These are phyloP conservation scores for Rachicladosporium sp. DNA, from an alignment of 2,329 filamentous ascomycete species.

Conservation along the genomic window DNA sequence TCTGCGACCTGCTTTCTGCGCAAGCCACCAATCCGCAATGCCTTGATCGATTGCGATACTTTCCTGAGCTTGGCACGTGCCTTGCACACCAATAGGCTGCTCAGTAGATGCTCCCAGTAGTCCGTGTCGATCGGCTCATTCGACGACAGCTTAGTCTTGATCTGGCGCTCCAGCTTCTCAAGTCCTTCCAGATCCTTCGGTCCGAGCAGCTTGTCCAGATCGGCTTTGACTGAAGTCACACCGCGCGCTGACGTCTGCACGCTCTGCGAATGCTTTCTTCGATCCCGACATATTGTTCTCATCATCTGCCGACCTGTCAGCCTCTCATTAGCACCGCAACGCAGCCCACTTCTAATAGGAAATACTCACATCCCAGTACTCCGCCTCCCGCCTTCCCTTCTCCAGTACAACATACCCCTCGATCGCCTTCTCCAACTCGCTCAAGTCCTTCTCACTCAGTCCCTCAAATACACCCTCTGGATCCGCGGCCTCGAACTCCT, in stretches of 20 bases:
- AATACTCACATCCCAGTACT: constrained; percentile 64
- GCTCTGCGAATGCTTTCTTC: constrained; percentile 52
- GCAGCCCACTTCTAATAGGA: background rate
- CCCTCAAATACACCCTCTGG: constrained; percentile 71
- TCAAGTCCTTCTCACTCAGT: constrained; percentile 53
- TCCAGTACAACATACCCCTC: constrained; percentile 69
- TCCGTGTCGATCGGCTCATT: constrained; percentile 91
- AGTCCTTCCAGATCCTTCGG: constrained; percentile 81
- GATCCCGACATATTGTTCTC: constrained; percentile 69
- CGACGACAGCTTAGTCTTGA: constrained; percentile 71
- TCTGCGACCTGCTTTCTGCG: constrained; percentile 56
- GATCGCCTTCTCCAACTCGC: constrained; percentile 72
- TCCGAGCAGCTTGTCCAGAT: constrained; percentile 75
- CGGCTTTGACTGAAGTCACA: constrained; percentile 67
- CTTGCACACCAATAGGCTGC: constrained; percentile 79
- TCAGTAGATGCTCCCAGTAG: constrained; percentile 90
- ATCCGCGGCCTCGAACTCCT: constrained; percentile 63
- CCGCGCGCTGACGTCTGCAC: constrained; percentile 52
- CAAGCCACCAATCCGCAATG: constrained; percentile 54
- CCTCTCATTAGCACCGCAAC: constrained; percentile 4
- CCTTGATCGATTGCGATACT: constrained; percentile 64
- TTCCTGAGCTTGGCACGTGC: constrained; percentile 72
- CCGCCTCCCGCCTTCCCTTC: constrained; percentile 60
- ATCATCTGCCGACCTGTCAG: constrained; percentile 47
- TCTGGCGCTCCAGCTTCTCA: constrained; percentile 75